phyloP scores from a whole-genome alignment of 2,329 filamentous ascomycete species.

The Pleomassaria siparia region DNA sequence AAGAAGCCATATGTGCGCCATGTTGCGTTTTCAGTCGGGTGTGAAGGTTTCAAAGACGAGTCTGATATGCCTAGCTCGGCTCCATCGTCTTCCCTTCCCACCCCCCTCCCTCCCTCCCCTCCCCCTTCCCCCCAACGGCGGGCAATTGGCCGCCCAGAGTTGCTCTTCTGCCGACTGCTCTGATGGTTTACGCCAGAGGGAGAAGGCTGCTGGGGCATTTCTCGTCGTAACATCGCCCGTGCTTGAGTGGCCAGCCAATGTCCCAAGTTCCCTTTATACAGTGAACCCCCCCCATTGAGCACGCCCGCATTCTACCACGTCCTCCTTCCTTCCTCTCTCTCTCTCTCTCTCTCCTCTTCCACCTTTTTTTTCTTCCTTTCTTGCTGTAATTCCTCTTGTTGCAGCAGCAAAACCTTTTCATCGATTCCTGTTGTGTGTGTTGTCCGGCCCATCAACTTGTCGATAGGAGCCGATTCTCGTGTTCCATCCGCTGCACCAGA shows the following conservation, averaged over 20 bases:
- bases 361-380: slow-evolving; percentile 22
- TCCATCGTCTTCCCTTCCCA: background rate
- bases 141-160: slow-evolving; percentile 7
- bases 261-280: slow-evolving; percentile 36
- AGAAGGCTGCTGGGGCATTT: slow-evolving; percentile 25
- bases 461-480: slow-evolving; percentile 24
- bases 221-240: slow-evolving; percentile 37
- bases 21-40: background rate
- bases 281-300: slow-evolving; percentile 27
- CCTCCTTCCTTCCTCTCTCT: slow-evolving; percentile 22
- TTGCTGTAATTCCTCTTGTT: slow-evolving; percentile 5
- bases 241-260: slow-evolving; percentile 32
- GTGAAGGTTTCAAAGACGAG: background rate
- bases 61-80: slow-evolving; percentile 1
- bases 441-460: slow-evolving; percentile 32
- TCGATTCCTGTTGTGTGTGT: slow-evolving; percentile 25
- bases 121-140: slow-evolving; percentile 7
- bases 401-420: slow-evolving; percentile 20
- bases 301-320: slow-evolving; percentile 18
- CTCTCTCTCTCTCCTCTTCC: slow-evolving; percentile 24
- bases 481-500: slow-evolving; percentile 32
- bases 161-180: slow-evolving; percentile 5
- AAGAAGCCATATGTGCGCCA: background rate
- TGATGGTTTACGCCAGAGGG: too few relatives aligned
- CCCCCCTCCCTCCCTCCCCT: too few relatives aligned